A percentile compares a stretch with the other conserved stretches of the same genome.
Evolutionary conservation across 768 basidiomycete species (phyloP).

Genomic region (Tricholoma sp.): DNA sequence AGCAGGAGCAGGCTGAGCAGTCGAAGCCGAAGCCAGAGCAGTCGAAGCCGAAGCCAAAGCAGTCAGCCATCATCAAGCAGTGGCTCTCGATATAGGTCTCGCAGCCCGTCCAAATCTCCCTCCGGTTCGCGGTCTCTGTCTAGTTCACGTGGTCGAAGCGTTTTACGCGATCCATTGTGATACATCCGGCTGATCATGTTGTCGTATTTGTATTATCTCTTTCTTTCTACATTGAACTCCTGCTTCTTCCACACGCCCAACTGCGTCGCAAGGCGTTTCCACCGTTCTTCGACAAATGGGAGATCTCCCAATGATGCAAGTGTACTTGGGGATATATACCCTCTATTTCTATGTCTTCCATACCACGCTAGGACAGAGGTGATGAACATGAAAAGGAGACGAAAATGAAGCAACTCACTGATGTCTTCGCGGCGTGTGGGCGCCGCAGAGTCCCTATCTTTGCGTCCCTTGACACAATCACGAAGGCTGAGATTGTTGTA

Average conservation of each 20-base stretch:
- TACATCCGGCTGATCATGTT: conserved; percentile 12
- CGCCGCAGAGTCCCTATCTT: conserved; percentile 66
- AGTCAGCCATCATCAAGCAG: conserved; percentile 36
- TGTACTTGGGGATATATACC: conserved; percentile 63
- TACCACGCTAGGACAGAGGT: conserved; percentile 60
- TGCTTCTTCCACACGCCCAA: conserved; percentile 53
- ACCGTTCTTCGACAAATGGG: conserved; percentile 66
- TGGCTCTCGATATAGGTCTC: conserved; percentile 58
- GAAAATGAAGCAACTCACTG: conserved; percentile 39
- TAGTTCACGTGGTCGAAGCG: conserved; percentile 50
- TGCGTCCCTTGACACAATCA: conserved; percentile 68
- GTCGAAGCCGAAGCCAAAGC: conserved; percentile 17
- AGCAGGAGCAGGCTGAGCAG: background rate
- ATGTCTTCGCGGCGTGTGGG: conserved; percentile 87
- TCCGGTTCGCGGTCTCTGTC: no score
- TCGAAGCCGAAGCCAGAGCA: conserved; percentile 16
- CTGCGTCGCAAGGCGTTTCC: conserved; percentile 59
- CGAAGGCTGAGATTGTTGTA: conserved; percentile 84
- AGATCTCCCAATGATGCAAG: conserved; percentile 43
- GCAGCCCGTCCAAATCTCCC: conserved; percentile 52
- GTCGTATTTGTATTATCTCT: conserved; percentile 24
- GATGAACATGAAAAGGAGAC: conserved; percentile 2
- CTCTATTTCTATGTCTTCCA: conserved; percentile 64
- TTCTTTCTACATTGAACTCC: conserved; percentile 35
- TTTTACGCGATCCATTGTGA: conserved; percentile 53